These are phyloP conservation scores for Pisolithus marmoratus DNA, from an alignment of 768 basidiomycete species.

Conservation along the genomic window DNA sequence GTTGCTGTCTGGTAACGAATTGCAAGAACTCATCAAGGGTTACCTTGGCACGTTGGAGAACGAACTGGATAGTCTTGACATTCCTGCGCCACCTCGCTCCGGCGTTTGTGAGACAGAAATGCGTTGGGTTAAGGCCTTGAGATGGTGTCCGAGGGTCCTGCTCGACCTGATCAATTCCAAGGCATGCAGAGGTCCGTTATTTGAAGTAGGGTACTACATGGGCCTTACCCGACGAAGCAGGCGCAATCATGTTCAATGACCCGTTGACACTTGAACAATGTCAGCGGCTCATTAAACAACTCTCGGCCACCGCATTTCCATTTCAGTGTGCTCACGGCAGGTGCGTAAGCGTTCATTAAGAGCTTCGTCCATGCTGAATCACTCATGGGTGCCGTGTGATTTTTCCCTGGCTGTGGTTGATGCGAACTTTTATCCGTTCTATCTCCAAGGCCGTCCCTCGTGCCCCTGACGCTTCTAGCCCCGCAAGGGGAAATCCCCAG, in stretches of 20 bases:
- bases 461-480: conserved; percentile 38
- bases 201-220: background rate
- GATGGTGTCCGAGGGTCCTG: conserved; percentile 78
- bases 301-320: conserved; percentile 73
- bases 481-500: conserved; percentile 7
- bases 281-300: conserved; percentile 54
- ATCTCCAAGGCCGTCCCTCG: conserved; percentile 45
- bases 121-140: conserved; percentile 65
- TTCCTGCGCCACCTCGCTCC: conserved; percentile 8
- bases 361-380: background rate
- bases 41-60: conserved; percentile 59
- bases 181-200: conserved; percentile 79
- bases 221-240: conserved; percentile 35
- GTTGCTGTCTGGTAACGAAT: conserved; percentile 64
- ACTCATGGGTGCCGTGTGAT: background rate
- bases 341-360: conserved; percentile 30
- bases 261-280: conserved; percentile 63
- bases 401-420: background rate
- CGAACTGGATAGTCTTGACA: conserved; percentile 19
- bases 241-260: conserved; percentile 98
- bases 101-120: conserved; percentile 16
- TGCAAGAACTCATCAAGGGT: conserved; percentile 70
- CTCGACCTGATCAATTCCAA: conserved; percentile 89
- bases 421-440: background rate
- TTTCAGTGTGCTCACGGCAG: conserved; percentile 97